Evolutionary conservation across 305 asterid species (phyloP).

Genomic region (Stenogyne calaminthoides): DNA sequence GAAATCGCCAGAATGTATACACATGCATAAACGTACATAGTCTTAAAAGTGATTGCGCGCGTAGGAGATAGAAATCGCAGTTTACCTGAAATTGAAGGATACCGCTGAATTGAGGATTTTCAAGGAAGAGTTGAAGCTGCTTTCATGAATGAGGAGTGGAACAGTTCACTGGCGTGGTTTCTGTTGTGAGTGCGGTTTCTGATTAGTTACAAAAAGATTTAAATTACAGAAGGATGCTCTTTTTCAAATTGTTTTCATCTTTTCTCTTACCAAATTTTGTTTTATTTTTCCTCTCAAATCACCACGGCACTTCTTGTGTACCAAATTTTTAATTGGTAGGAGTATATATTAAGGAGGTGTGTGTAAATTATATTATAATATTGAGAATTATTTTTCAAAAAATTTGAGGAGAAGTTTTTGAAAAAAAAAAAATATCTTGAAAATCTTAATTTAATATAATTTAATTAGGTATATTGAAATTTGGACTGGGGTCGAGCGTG

Average conservation of each 20-base stretch:
- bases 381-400: too few relatives aligned
- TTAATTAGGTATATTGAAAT: too few relatives aligned
- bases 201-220: not conserved
- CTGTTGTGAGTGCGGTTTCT: constrained; percentile 9
- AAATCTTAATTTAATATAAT: too few relatives aligned
- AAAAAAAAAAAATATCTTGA: too few relatives aligned
- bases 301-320: too few relatives aligned
- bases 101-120: not conserved
- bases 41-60: not conserved
- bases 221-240: not conserved
- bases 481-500: too few relatives aligned
- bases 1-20: not conserved
- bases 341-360: too few relatives aligned
- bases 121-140: not conserved
- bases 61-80: constrained; percentile 8
- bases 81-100: not conserved
- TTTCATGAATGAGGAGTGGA: not conserved
- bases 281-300: not conserved
- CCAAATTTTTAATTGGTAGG: too few relatives aligned
- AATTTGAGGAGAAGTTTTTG: too few relatives aligned
- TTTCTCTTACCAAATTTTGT: not conserved
- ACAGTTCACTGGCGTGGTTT: not conserved
- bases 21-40: not conserved
- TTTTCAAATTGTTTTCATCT: not conserved
- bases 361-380: too few relatives aligned